A percentile compares a stretch with the other conserved stretches of the same genome.
Conservation (phyloP, 2,329 filamentous ascomycete species). For the Aureobasidium sp. region DNA sequence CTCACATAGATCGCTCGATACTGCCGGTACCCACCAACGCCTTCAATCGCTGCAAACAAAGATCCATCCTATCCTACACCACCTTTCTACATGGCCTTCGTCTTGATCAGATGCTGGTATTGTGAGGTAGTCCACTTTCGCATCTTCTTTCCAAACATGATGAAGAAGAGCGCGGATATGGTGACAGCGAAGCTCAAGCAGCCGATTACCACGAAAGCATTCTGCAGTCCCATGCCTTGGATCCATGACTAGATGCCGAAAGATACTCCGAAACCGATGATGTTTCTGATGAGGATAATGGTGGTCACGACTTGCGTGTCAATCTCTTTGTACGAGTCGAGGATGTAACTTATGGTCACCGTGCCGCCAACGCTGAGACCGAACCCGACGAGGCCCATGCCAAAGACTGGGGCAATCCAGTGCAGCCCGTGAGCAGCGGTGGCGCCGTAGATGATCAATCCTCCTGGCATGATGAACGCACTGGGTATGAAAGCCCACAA, state of each 20-base stretch:
- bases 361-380: slow-evolving; percentile 16
- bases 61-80: background rate
- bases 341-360: slow-evolving; percentile 17
- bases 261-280: slow-evolving; percentile 15
- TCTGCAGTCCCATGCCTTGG: slow-evolving; percentile 14
- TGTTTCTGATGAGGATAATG: slow-evolving; percentile 18
- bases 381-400: slow-evolving; percentile 18
- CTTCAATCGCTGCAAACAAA: background rate
- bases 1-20: background rate
- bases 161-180: slow-evolving; percentile 13
- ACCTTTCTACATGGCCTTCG: slow-evolving; percentile 7
- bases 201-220: slow-evolving; percentile 16
- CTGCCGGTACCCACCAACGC: background rate
- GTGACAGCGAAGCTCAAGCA: slow-evolving; percentile 14
- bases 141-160: slow-evolving; percentile 14
- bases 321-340: slow-evolving; percentile 19
- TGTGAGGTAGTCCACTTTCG: slow-evolving; percentile 7
- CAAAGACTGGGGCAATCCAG: slow-evolving; percentile 19
- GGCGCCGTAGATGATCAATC: slow-evolving; percentile 18
- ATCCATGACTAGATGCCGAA: slow-evolving; percentile 15
- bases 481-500: slow-evolving; percentile 17
- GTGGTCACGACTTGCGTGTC: slow-evolving; percentile 17
- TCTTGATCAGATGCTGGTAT: slow-evolving; percentile 4
- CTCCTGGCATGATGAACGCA: slow-evolving; percentile 17
- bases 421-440: slow-evolving; percentile 16